Base-by-base conservation (phyloP, 345 rosid genomes). In the Kernera saxatilis region DNA sequence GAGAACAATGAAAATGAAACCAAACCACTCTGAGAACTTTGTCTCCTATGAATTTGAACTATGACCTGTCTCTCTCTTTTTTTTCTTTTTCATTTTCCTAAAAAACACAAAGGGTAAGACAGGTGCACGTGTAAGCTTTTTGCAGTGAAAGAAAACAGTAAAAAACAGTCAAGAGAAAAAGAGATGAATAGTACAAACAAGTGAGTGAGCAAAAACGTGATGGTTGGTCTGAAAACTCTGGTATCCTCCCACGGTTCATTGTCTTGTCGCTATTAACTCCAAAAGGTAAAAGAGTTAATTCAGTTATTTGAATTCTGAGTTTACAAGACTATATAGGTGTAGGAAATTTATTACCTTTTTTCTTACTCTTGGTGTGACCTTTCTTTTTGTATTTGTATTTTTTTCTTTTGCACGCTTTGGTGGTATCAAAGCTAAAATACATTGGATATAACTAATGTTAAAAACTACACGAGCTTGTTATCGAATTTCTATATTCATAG, bases 211-310 rank as follows among this genome's bases (percentile, higher is more conserved):
- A 29, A 48, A 64, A 32, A 32, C 44, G 56, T 64, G 32, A 46
- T 46, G 43, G 27, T 46, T 64, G 14, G 56, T 64, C 56, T 64
- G 69, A 21, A 21, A 64, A 64, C 56, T 64, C 56, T 46, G 52
- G 15, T n/a, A 61, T 21, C 27, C 32, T 12, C 32, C 56, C 32
- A 46, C 44, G 32, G 21, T 46, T 44, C 44, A 46, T 46, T 64
- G 56, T 64, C 56, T 64, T 40, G 65, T 46, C 40, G 19, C 41
- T 63, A 12, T 45, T 45, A 29, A 5, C 22, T 1, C 43, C 19
- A 21, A 12, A 46, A 64, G 29, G 41, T 46, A 13, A 32, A 23
- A 59, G 26, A 18, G 48, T 57, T 32, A 32, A 27, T n/a, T 52
- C 33, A 5, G 15, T 10, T 11, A 30, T 18, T 15, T 55, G 10